Percentiles rank a stretch among this genome's conserved stretches.
Evolutionary conservation across 73 alveolate species (phyloP).

Genomic region (Paramecium biaurelia): DNA sequence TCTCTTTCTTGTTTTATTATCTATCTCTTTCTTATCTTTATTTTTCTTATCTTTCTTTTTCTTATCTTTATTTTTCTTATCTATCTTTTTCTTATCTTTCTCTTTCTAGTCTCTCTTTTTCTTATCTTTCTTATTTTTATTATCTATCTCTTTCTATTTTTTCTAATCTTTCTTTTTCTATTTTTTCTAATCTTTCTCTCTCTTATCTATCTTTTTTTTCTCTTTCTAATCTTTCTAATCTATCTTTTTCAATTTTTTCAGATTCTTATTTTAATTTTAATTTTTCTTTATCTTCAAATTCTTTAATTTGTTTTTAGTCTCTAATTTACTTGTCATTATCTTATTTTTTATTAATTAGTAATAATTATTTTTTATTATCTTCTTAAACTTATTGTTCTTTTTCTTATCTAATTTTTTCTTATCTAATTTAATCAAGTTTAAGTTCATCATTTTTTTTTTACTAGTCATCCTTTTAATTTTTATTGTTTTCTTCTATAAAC

Average conservation of each 20-base stretch:
- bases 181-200: neutral
- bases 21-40: neutral
- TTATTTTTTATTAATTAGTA: neutral
- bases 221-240: neutral
- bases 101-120: neutral
- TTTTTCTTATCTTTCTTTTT: neutral
- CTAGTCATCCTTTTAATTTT: neutral
- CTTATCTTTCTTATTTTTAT: neutral
- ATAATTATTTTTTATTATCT: neutral
- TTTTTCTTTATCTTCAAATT: neutral
- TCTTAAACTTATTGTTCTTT: neutral
- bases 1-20: neutral
- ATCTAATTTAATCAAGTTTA: neutral
- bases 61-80: neutral
- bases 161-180: neutral
- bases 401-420: neutral
- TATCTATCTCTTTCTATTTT: neutral
- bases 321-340: neutral
- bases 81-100: neutral
- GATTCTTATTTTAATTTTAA: neutral
- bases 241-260: neutral
- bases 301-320: neutral
- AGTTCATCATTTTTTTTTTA: slow-evolving; percentile 33
- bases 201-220: neutral
- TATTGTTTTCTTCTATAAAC: neutral